Percentiles rank a stretch among this genome's conserved stretches.
Evolutionary conservation across 169 alveolate genomes (phyloP).

Genomic region (Plasmodium fragile): DNA sequence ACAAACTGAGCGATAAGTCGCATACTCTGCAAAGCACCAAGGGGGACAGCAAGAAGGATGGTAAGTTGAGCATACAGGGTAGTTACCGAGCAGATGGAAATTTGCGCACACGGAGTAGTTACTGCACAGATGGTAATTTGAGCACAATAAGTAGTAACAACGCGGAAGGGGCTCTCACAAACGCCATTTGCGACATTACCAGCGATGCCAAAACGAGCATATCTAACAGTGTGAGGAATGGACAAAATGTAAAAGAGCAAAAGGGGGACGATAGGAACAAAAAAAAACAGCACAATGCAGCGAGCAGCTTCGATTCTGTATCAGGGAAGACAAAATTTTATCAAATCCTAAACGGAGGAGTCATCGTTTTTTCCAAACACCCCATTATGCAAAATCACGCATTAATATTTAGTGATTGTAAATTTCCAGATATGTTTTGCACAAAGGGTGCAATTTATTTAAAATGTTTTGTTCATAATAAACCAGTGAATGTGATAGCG

Average conservation of each 20-base stretch:
- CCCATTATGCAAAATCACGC: conserved; percentile 80
- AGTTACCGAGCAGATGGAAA: not conserved
- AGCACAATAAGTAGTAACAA: not conserved
- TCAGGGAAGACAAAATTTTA: conserved; percentile 78
- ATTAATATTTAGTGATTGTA: conserved; percentile 64
- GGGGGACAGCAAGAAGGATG: not conserved
- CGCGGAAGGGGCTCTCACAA: not conserved
- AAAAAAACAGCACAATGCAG: not conserved
- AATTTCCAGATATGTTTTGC: conserved; percentile 79
- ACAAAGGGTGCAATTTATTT: conserved; percentile 89
- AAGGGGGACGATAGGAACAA: not conserved
- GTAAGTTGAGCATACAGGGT: not conserved
- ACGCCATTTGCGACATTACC: not conserved
- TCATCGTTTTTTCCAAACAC: conserved; percentile 79
- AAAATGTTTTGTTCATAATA: conserved; percentile 77
- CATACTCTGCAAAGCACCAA: not conserved
- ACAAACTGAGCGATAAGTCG: not conserved
- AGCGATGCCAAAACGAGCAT: not conserved
- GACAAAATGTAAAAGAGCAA: not conserved
- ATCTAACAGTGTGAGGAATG: not conserved
- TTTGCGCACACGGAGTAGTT: not conserved
- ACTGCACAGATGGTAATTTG: not conserved
- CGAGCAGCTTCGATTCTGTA: conserved; percentile 71
- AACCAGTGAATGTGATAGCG: conserved; percentile 83
- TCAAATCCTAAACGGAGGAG: conserved; percentile 80